Evolutionary conservation across 192 early-diverging fungal species (phyloP).

Genomic region (Coemansia sp.): DNA sequence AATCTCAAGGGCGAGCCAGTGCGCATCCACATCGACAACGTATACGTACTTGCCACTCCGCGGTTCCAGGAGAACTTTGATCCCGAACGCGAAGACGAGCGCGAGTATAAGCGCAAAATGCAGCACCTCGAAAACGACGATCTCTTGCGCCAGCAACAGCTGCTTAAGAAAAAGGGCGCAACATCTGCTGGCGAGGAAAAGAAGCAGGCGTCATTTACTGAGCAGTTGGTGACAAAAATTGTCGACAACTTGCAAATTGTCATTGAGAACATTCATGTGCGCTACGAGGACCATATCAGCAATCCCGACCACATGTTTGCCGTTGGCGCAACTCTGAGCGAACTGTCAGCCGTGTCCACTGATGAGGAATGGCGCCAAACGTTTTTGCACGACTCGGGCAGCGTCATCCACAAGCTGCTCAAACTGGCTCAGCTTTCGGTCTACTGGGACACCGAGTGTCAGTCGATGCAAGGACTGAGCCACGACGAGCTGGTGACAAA

Average conservation of each 20-base stretch:
- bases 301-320: constrained; percentile 80
- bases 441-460: constrained; percentile 85
- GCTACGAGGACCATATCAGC: constrained; percentile 87
- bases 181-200: constrained; percentile 50
- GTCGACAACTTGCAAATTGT: constrained; percentile 95
- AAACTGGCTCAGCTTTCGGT: constrained; percentile 69
- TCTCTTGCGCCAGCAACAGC: constrained; percentile 29
- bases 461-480: constrained; percentile 57
- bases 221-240: constrained; percentile 88
- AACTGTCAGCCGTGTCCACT: constrained; percentile 89
- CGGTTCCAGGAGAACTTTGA: constrained; percentile 80
- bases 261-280: constrained; percentile 92
- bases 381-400: constrained; percentile 75
- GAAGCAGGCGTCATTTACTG: constrained; percentile 82
- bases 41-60: constrained; percentile 84
- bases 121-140: constrained; percentile 68
- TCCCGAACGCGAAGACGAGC: constrained; percentile 72
- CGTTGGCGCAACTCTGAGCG: constrained; percentile 81
- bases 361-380: constrained; percentile 79
- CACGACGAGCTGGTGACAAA: constrained; percentile 42
- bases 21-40: constrained; percentile 81
- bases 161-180: constrained; percentile 18
- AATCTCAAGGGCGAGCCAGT: constrained; percentile 95
- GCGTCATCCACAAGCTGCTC: constrained; percentile 83
- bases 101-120: constrained; percentile 76